Conservation (phyloP, 805 yeast species). For the Kodamaea kaohsiungensis region DNA sequence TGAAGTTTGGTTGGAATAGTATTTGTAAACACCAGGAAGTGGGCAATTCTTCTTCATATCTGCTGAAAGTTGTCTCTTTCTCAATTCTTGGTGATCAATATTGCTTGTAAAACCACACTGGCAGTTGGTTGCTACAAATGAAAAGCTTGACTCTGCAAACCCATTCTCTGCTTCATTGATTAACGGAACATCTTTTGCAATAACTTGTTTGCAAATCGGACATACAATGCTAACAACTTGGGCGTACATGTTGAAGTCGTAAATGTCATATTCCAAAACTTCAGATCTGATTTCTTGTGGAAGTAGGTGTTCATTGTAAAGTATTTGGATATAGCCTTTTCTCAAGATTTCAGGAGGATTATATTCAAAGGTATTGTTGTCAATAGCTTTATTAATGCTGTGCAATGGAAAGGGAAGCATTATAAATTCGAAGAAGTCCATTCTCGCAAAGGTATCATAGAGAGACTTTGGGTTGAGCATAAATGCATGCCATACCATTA, state of each 20-base stretch:
- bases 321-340: neutral
- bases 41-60: conserved; percentile 8
- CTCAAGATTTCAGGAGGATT: neutral
- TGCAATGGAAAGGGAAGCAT: conserved; percentile 21
- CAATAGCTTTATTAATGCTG: conserved; percentile 10
- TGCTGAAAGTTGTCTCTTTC: conserved; percentile 18
- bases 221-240: conserved; percentile 11
- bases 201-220: conserved; percentile 13
- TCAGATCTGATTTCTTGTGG: neutral
- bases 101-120: neutral
- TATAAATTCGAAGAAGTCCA: conserved; percentile 16
- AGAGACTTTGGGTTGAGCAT: conserved; percentile 19
- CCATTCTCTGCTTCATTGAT: conserved; percentile 11
- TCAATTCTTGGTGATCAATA: conserved; percentile 21
- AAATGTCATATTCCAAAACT: neutral
- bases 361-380: conserved; percentile 14
- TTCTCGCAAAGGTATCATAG: conserved; percentile 18
- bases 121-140: neutral
- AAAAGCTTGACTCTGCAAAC: conserved; percentile 14
- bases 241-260: neutral
- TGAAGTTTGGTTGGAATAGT: conserved; percentile 6
- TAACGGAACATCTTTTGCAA: conserved; percentile 10
- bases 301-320: neutral
- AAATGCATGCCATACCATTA: conserved; percentile 27
- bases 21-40: conserved; percentile 9